Conservation (phyloP, 2,329 filamentous ascomycete species). For the Botrytis cinerea region DNA sequence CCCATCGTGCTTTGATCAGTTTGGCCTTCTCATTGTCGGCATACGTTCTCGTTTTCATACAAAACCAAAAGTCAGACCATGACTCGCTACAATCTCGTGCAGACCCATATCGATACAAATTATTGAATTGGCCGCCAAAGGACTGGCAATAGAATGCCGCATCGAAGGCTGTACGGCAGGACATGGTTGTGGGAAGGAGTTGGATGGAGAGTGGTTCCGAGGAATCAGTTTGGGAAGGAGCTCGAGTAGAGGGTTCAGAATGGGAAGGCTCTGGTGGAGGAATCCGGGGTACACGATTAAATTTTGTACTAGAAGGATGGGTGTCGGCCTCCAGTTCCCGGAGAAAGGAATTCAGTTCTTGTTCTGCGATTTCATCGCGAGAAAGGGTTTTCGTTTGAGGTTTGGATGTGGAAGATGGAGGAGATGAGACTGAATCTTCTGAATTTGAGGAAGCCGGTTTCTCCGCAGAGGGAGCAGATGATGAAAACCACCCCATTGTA, state of each 20-base stretch:
- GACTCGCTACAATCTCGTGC: constrained; percentile 78
- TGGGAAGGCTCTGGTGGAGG: constrained; percentile 18
- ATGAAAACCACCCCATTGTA: constrained; percentile 66
- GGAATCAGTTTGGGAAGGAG: constrained; percentile 27
- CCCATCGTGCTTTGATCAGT: constrained; percentile 43
- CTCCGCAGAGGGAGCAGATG: constrained; percentile 40
- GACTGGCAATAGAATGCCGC: constrained; percentile 92
- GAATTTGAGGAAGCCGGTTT: background rate
- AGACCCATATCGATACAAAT: constrained; percentile 83
- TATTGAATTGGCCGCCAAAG: constrained; percentile 86
- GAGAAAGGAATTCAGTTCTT: constrained; percentile 42
- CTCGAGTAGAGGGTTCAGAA: background rate
- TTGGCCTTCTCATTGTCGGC: constrained; percentile 58
- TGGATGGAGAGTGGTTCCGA: constrained; percentile 59
- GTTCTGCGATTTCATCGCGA: constrained; percentile 40
- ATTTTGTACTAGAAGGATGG: constrained; percentile 35
- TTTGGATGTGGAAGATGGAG: constrained; percentile 28
- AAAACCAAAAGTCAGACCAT: constrained; percentile 97
- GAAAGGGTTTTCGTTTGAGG: constrained; percentile 29
- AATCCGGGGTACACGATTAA: constrained; percentile 35
- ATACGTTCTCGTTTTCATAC: constrained; percentile 79
- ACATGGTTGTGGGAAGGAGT: constrained; percentile 79
- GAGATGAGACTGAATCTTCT: constrained; percentile 23
- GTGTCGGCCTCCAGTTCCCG: constrained; percentile 39
- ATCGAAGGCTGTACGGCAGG: constrained; percentile 88